phyloP scores from a whole-genome alignment of 768 basidiomycete species.

The Psilocybe subaeruginosa region DNA sequence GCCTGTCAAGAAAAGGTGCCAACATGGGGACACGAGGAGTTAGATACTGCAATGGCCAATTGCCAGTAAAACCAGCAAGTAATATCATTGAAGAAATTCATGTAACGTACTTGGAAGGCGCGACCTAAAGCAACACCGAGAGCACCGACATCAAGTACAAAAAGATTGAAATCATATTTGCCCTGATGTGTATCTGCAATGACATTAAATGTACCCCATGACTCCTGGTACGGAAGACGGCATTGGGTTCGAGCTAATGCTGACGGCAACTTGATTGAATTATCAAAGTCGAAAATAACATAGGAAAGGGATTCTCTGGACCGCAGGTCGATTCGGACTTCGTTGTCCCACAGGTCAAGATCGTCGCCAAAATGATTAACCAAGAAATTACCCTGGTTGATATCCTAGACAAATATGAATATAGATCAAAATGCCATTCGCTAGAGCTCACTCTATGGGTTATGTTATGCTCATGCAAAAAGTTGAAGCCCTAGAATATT shows the following conservation, averaged over 20 bases:
- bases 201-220: no score
- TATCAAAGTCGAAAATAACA: conserved; percentile 23
- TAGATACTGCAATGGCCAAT: background rate
- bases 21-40: conserved; percentile 24
- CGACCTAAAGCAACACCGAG: conserved; percentile 16
- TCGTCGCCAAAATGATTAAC: conserved; percentile 16
- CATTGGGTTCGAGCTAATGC: conserved; percentile 5
- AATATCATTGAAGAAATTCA: conserved; percentile 7
- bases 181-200: conserved; percentile 18
- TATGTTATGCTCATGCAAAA: no score
- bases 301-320: conserved; percentile 15
- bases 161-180: conserved; percentile 27
- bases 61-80: conserved; percentile 13
- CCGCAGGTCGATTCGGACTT: conserved; percentile 2
- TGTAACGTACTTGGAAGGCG: conserved; percentile 5
- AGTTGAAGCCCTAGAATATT: no score
- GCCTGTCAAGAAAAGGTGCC: conserved; percentile 29
- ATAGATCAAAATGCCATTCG: no score
- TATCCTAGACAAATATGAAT: conserved; percentile 16
- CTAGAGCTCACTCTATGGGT: no score
- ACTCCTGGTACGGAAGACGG: conserved; percentile 8
- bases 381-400: conserved; percentile 15
- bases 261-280: conserved; percentile 16
- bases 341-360: background rate
- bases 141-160: conserved; percentile 26